Evolutionary conservation across 768 basidiomycete genomes (phyloP), one percentile per base, ranked within the genome.

Genomic region (Mycena vitilis): DNA sequence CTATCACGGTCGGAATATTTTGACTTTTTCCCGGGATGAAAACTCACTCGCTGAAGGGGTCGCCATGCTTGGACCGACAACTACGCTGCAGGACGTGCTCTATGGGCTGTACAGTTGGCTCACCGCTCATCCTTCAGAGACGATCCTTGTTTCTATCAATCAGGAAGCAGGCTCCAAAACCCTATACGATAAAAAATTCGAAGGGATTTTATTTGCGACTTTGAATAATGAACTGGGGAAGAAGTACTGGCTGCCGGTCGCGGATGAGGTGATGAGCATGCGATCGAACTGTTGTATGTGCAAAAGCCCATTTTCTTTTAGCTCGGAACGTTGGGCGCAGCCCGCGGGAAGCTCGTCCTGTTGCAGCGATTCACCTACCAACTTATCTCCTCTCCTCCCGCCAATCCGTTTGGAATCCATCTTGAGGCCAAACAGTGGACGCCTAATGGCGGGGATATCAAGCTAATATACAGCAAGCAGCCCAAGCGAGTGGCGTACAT

Each of bases 1-100:
- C 63, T 78, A 84, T 64, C 85, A 86, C 59, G 79, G 85, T 85
- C 73, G 13, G 75, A 75, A 51, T 36, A 36, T 23, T 2, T 38
- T 37, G 18, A 5, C 44, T n/a, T 60, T 15, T 2, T 8, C 40
- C 7, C 15, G 40, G 10, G 40, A 40, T 5, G 40, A 40, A 40
- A 40, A 40, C 40, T 40, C 25, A 8, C 34, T 4, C 5, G 22
- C 38, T 5, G 8, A 13, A 71, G 70, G 70, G 2, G 47, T 55
- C 13, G 67, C 68, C 5, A 38, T 72, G 44, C 71, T 72, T 22
- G 66, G 63, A n/a, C 68, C 71, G 40, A 69, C 67, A 20, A 72
- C 71, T 10, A 68, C 68, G 6, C 49, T 72, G 34, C 58, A 69
- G 42, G 71, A 72, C 38, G 71, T 72, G 10, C 60, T 72, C 23